Conservation (phyloP, 2,329 filamentous ascomycete species). For the Fusarium dlaminii region DNA sequence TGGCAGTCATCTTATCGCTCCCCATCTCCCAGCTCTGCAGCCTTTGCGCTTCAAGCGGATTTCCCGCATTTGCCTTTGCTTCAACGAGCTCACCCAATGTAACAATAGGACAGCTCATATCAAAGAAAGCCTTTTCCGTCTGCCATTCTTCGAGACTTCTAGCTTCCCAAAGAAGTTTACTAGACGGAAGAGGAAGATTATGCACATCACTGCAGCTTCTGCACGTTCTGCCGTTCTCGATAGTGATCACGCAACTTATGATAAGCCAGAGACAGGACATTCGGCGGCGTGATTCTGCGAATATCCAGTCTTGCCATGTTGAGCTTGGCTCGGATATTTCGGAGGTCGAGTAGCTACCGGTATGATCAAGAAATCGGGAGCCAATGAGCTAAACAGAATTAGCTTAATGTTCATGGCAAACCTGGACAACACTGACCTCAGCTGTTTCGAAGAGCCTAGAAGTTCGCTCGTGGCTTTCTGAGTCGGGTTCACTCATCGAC, state of each 20-base stretch:
- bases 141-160: conserved; percentile 40
- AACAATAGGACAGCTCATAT: conserved; percentile 3
- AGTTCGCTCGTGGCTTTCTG: conserved; percentile 1
- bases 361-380: conserved; percentile 7
- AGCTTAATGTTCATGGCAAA: fast-evolving
- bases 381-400: conserved; percentile 15
- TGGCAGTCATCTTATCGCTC: conserved; percentile 34
- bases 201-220: background rate
- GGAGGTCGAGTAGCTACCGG: conserved; percentile 7
- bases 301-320: conserved; percentile 46
- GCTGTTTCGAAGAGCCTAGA: conserved; percentile 27
- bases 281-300: conserved; percentile 44
- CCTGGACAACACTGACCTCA: background rate
- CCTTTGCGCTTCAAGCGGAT: conserved; percentile 10
- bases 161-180: conserved; percentile 40
- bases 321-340: conserved; percentile 27
- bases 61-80: background rate
- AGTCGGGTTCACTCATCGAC: conserved; percentile 36
- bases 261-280: conserved; percentile 40
- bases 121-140: conserved; percentile 33
- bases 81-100: conserved; percentile 35
- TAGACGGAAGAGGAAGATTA: conserved; percentile 27
- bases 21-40: conserved; percentile 42
- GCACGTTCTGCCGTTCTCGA: conserved; percentile 19
- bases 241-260: conserved; percentile 34